These are phyloP conservation scores for Sporothrix humicola DNA, from an alignment of 2,329 filamentous ascomycete genomes.

Conservation along the genomic window DNA sequence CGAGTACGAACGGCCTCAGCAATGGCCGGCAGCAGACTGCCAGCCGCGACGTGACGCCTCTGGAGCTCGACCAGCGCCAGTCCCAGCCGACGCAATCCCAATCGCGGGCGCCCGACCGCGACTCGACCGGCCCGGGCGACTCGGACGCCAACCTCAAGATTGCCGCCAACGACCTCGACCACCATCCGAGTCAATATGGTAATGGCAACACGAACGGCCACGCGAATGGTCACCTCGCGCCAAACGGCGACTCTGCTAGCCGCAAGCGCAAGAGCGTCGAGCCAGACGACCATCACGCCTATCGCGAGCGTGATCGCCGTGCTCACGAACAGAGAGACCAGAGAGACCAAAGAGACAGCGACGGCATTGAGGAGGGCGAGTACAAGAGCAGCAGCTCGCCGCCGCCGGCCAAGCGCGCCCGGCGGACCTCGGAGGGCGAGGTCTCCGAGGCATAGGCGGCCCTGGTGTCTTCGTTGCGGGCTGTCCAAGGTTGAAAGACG, in stretches of 20 bases:
- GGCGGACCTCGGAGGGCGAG: conserved; percentile 33
- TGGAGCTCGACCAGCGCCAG: conserved; percentile 36
- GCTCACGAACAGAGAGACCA: conserved; percentile 42
- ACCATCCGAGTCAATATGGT: conserved; percentile 29
- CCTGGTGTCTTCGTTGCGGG: too few species aligned
- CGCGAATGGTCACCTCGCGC: neutral
- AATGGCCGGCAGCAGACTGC: neutral
- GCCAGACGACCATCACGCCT: conserved; percentile 35
- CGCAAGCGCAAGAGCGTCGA: conserved; percentile 40
- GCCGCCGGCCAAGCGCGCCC: conserved; percentile 29
- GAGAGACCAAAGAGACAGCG: conserved; percentile 41
- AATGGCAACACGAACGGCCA: neutral
- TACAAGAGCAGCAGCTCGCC: conserved; percentile 27
- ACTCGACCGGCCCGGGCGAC: conserved; percentile 40
- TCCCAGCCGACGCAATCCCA: neutral
- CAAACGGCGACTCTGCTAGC: neutral
- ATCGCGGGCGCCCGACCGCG: neutral
- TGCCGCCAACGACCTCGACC: conserved; percentile 44
- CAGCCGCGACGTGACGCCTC: conserved; percentile 37
- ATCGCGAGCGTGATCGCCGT: conserved; percentile 36
- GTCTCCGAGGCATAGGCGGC: too few species aligned
- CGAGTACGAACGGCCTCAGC: neutral
- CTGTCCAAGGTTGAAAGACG: neutral
- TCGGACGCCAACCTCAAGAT: conserved; percentile 45
- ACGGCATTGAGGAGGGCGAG: conserved; percentile 42